Conservation (phyloP, 2,329 filamentous ascomycete species). For the Cylindrodendrum hubeiense region DNA sequence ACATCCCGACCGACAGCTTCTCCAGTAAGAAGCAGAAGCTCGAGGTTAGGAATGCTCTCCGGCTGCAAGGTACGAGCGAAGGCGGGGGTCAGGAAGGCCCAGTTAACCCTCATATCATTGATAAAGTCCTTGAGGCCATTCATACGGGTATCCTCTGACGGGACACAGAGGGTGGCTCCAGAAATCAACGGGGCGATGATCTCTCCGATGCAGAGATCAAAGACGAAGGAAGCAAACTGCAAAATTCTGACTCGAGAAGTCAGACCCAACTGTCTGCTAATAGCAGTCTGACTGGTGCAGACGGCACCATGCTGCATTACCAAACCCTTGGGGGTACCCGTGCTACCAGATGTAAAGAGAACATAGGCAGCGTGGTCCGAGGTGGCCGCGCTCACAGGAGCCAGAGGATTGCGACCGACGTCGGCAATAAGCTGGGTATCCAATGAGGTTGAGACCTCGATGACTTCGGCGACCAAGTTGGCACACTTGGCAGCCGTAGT, state of each 20-base stretch:
- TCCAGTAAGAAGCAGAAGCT: conserved; percentile 36
- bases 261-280: conserved; percentile 27
- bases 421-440: not conserved
- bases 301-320: conserved; percentile 38
- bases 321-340: conserved; percentile 40
- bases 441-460: not conserved
- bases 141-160: conserved; percentile 39
- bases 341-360: conserved; percentile 43
- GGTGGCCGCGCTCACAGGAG: not conserved
- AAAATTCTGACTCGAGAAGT: conserved; percentile 23
- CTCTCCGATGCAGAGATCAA: conserved; percentile 40
- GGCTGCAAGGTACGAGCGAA: conserved; percentile 31
- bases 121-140: conserved; percentile 30
- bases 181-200: conserved; percentile 23
- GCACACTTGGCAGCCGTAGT: conserved; percentile 16
- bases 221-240: conserved; percentile 42
- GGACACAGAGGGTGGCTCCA: conserved; percentile 41
- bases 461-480: not conserved
- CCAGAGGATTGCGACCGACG: not conserved
- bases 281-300: conserved; percentile 18
- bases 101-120: conserved; percentile 30
- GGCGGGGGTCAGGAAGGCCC: conserved; percentile 41
- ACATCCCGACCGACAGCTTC: conserved; percentile 34
- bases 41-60: conserved; percentile 27
- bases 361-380: conserved; percentile 22